Evolutionary conservation across 495 filamentous ascomycete species (phyloP).

Genomic region (Delitschia confertaspora): DNA sequence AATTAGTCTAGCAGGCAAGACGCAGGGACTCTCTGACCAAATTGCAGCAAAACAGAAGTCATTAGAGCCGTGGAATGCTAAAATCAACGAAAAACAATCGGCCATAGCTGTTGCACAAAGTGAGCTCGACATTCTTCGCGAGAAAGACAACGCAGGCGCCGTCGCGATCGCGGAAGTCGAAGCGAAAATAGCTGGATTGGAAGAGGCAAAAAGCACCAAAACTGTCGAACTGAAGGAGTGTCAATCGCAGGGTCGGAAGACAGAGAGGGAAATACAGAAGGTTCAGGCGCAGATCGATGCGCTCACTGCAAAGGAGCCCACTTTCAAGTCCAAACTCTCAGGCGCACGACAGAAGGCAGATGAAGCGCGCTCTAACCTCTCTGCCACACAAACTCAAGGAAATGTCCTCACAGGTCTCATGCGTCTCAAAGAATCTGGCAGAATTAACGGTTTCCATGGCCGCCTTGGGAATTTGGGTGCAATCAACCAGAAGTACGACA

Average conservation of each 20-base stretch:
- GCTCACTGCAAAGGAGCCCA: conserved; percentile 66
- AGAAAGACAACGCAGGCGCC: conserved; percentile 77
- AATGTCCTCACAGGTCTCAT: conserved; percentile 86
- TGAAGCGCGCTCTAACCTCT: conserved; percentile 81
- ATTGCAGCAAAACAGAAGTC: conserved; percentile 88
- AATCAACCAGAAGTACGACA: conserved; percentile 88
- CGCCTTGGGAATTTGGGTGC: conserved; percentile 91
- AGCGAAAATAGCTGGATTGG: conserved; percentile 62
- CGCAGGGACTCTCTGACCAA: conserved; percentile 83
- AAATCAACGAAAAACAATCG: conserved; percentile 91
- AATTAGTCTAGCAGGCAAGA: conserved; percentile 85
- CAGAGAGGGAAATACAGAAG: conserved; percentile 66
- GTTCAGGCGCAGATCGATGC: conserved; percentile 63
- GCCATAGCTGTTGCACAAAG: conserved; percentile 88
- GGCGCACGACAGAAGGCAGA: conserved; percentile 87
- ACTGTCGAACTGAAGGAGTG: conserved; percentile 65
- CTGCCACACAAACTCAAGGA: conserved; percentile 81
- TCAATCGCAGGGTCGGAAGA: conserved; percentile 56
- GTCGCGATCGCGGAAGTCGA: conserved; percentile 77
- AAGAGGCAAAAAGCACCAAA: conserved; percentile 61
- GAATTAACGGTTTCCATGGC: conserved; percentile 94
- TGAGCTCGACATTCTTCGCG: conserved; percentile 82
- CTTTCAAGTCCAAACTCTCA: conserved; percentile 70
- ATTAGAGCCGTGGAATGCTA: conserved; percentile 91
- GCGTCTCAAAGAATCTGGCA: conserved; percentile 89